These are phyloP conservation scores for Xylariaceae sp. DNA, from an alignment of 2,329 filamentous ascomycete species.

Conservation along the genomic window DNA sequence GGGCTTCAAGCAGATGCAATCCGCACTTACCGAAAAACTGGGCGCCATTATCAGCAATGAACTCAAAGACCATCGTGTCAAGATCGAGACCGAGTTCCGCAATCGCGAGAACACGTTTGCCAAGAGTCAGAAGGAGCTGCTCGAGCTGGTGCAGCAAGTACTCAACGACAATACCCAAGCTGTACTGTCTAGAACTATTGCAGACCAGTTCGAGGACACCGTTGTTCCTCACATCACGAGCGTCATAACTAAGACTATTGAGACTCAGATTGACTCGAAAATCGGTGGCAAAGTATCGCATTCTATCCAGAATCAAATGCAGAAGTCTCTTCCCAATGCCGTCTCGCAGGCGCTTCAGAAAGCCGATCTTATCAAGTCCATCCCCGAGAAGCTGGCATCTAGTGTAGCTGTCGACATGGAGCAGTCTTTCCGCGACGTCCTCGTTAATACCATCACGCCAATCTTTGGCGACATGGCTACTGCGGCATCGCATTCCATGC, in stretches of 20 bases:
- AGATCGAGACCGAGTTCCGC: constrained; percentile 61
- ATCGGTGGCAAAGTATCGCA: constrained; percentile 64
- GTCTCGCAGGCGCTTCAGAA: constrained; percentile 68
- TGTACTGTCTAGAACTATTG: constrained; percentile 72
- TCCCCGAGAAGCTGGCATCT: constrained; percentile 68
- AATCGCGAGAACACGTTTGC: constrained; percentile 50
- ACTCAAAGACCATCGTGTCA: constrained; percentile 59
- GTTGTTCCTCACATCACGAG: constrained; percentile 73
- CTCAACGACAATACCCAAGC: constrained; percentile 63
- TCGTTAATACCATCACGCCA: constrained; percentile 63
- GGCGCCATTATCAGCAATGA: constrained; percentile 42
- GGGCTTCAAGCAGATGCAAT: constrained; percentile 52
- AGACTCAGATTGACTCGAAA: constrained; percentile 66
- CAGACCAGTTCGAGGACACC: constrained; percentile 67
- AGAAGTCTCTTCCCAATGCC: constrained; percentile 62
- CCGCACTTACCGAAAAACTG: constrained; percentile 46
- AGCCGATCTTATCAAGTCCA: constrained; percentile 65
- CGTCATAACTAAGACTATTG: constrained; percentile 63
- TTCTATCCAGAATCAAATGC: constrained; percentile 68
- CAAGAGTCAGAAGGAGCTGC: constrained; percentile 49
- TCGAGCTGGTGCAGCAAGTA: constrained; percentile 56
- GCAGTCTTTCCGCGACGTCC: constrained; percentile 57
- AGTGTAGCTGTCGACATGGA: constrained; percentile 67
- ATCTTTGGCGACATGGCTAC: constrained; percentile 61
- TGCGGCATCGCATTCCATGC: constrained; percentile 63